Percentiles rank a stretch among this genome's conserved stretches.
phyloP scores from a whole-genome alignment of 441 rosid species.

The Raphanus hybrid region DNA sequence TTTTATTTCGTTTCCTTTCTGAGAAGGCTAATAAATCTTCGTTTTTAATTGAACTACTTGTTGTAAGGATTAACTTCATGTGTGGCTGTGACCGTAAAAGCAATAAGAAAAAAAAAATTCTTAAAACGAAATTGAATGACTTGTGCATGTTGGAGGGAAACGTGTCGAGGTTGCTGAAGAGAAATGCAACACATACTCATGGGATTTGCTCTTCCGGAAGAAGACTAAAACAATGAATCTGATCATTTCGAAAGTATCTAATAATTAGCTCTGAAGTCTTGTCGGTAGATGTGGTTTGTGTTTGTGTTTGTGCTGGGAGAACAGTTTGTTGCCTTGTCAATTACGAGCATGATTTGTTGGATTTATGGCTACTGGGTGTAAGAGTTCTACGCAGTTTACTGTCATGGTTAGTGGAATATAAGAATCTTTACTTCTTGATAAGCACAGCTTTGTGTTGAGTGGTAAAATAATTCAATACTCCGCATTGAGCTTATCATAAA shows the following conservation, averaged over 20 bases:
- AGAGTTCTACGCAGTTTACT: neutral
- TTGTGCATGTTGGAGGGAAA: neutral
- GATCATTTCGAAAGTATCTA: neutral
- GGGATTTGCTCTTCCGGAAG: slow-evolving; percentile 69
- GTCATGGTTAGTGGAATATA: neutral
- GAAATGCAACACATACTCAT: slow-evolving; percentile 73
- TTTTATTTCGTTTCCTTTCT: neutral
- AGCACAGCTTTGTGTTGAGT: no score
- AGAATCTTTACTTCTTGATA: no score
- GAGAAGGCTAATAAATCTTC: neutral
- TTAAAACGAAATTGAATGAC: no score
- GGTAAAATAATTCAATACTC: neutral
- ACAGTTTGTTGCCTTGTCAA: neutral
- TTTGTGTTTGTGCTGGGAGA: neutral
- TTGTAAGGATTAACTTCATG: neutral
- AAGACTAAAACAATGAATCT: slow-evolving; percentile 59
- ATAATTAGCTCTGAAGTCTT: slow-evolving; percentile 5
- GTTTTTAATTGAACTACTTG: neutral
- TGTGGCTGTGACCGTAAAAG: neutral
- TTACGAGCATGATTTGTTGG: neutral
- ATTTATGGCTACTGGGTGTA: neutral
- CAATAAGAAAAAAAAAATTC: neutral
- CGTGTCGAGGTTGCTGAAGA: slow-evolving; percentile 78
- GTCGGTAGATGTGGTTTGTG: neutral
- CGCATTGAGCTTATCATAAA: neutral